Evolutionary conservation across 176 grass and related monocot species (phyloP), one percentile per base, ranked within the genome.

Genomic region (Oryza meyeriana): DNA sequence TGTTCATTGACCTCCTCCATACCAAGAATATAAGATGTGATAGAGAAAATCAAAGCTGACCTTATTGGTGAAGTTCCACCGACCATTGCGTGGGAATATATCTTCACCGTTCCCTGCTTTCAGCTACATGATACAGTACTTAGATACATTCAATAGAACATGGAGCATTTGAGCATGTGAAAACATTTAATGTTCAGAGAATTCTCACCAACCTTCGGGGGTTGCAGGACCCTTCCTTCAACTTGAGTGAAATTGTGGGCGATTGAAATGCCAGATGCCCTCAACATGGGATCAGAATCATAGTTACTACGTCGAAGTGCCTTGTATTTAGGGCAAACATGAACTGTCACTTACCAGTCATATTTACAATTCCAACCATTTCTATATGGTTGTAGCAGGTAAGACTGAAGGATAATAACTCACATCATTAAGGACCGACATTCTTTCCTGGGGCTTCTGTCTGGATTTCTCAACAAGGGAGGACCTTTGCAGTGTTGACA

Each of bases 11-110:
- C 45, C 45, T 18, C 45, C 48, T 85, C 64, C 39, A 16, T 34
- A 69, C 68, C 24, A 38, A 32, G 11, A 42, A 55, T 13, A 32
- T n/a, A 26, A 69, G 6, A 57, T 10, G 72, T 10, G 20, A 55
- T 26, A 79, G 69, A 69, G 36, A 81, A 18, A 71, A 50, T 9
- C 26, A 69, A 69, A 42, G 9, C 55, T 79, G 64, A 98, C 95
- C 88, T 89, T 98, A 26, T 94, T 81, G 26, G 70, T 91, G 42
- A 98, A 93, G 73, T 98, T 94, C 95, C 95, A 98, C 22, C 87
- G 66, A 11, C 95, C 95, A 76, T 85, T 92, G n/a, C 84, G 79
- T 38, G 92, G 24, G 0, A 79, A 26, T 68, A 98, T 84, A 78
- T 94, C 86, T 30, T 94, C 94, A 38, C 86, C 84, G 16, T 90